These are phyloP conservation scores for Eragrostis nindensis DNA, from an alignment of 176 grass and related monocot genomes.

Conservation along the genomic window DNA sequence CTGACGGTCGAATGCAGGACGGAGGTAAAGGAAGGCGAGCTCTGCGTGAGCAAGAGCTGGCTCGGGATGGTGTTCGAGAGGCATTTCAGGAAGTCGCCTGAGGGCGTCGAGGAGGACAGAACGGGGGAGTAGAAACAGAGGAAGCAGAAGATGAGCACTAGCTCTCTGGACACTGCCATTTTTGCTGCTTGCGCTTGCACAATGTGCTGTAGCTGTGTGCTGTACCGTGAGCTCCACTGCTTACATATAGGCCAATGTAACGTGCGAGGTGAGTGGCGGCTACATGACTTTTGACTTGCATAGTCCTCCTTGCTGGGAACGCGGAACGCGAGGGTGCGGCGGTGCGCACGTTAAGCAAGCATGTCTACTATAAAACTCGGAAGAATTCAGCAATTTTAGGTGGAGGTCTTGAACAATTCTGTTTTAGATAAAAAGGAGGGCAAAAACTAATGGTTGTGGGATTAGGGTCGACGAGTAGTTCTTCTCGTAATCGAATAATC, in stretches of 20 bases:
- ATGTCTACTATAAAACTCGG: background rate
- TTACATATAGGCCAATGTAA: background rate
- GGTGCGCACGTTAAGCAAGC: background rate
- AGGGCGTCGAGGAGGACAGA: background rate
- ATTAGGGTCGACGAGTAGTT: background rate
- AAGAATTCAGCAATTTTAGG: background rate
- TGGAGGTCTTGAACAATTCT: background rate
- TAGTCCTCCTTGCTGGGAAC: background rate
- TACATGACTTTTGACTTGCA: background rate
- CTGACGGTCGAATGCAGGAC: conserved; percentile 54
- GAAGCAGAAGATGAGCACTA: background rate
- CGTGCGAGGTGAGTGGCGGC: background rate
- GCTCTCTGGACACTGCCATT: conserved; percentile 6
- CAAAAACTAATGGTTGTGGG: background rate
- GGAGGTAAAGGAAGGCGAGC: conserved; percentile 40
- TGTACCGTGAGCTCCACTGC: background rate
- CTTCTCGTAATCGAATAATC: background rate
- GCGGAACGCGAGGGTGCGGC: background rate
- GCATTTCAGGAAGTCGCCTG: conserved; percentile 52
- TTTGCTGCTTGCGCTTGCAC: background rate
- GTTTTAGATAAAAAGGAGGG: background rate
- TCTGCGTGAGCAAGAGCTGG: conserved; percentile 46
- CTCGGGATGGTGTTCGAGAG: conserved; percentile 28
- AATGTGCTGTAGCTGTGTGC: background rate
- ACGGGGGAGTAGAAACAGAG: background rate